phyloP scores from a whole-genome alignment of 2,329 filamentous ascomycete species.

The Stemphylium lycopersici region DNA sequence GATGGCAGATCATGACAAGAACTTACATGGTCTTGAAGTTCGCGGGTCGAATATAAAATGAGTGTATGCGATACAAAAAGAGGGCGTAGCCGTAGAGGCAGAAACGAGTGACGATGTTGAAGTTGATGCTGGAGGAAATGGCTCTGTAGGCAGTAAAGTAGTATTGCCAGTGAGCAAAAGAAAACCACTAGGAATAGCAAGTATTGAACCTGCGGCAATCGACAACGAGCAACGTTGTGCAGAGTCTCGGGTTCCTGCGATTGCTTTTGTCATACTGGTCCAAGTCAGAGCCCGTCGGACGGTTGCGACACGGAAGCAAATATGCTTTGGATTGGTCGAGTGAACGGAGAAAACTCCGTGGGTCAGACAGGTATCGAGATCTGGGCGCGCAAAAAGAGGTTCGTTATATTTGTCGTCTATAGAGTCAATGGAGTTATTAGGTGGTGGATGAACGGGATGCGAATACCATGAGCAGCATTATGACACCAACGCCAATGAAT shows the following conservation, averaged over 20 bases:
- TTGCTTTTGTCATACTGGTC: constrained; percentile 27
- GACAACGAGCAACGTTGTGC: constrained; percentile 30
- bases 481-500: constrained; percentile 5
- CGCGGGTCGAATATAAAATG: constrained; percentile 10
- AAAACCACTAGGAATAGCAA: constrained; percentile 28
- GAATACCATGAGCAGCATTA: neutral
- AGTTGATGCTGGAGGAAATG: neutral
- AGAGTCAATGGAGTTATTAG: neutral
- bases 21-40: constrained; percentile 10
- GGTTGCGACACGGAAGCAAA: constrained; percentile 4
- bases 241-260: constrained; percentile 29
- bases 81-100: neutral
- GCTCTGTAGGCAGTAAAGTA: constrained; percentile 5
- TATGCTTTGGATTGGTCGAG: constrained; percentile 1
- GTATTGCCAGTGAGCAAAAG: constrained; percentile 25
- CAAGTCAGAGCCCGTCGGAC: constrained; percentile 8
- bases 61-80: constrained; percentile 1
- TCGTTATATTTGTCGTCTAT: neutral
- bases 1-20: neutral
- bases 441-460: no score
- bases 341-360: neutral
- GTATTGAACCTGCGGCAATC: constrained; percentile 25
- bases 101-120: constrained; percentile 1
- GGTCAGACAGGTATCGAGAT: neutral
- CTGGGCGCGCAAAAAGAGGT: neutral